Base-by-base conservation (phyloP, 768 basidiomycete species). In the Boletus subcaerulescens region DNA sequence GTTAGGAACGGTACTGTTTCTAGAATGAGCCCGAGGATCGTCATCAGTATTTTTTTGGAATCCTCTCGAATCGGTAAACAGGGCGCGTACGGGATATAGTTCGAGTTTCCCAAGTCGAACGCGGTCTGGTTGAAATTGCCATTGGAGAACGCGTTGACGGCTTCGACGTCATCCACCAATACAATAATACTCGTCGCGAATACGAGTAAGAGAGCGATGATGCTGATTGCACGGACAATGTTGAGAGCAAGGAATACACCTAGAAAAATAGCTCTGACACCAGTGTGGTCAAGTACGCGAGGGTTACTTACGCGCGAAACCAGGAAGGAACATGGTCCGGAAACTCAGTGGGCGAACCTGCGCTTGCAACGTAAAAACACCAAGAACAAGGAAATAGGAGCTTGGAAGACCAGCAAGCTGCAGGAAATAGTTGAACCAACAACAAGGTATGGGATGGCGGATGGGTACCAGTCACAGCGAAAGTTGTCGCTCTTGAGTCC, bases 1-100 rank as follows among this genome's bases (percentile, higher is more conserved):
- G 72, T 93, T 92, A 3, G 93, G 93, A n/a, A 97, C 90, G 0
- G 92, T 91, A 71, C 86, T 89, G 50, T 86, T 82, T 63, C 78
- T 83, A 32, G 20, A 26, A 52, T 32, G 41, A 20, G 3, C 11
- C 38, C 38, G 8, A 33, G 0, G 12, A 17, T n/a, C 14, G 17
- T 39, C 17, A 8, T 17, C 38, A 39, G 15, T n/a, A 17, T 2
- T 6, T 35, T 35, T 35, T 14, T 35, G 22, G 22, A 24, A 33
- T 33, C 33, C 11, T 33, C 33, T 14, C 11, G 13, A 13, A 5
- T 17, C 55, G 17, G 11, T 14, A 43, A 14, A 45, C 0, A 4
- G 12, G n/a, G 29, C 9, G n/a, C 83, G 56, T 68, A 91, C 84
- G 86, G 84, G 64, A 93, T 86, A 69, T 94, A 95, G 58, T 92